phyloP scores from a whole-genome alignment of 2,329 filamentous ascomycete species.

The Neocucurbitaria cava region DNA sequence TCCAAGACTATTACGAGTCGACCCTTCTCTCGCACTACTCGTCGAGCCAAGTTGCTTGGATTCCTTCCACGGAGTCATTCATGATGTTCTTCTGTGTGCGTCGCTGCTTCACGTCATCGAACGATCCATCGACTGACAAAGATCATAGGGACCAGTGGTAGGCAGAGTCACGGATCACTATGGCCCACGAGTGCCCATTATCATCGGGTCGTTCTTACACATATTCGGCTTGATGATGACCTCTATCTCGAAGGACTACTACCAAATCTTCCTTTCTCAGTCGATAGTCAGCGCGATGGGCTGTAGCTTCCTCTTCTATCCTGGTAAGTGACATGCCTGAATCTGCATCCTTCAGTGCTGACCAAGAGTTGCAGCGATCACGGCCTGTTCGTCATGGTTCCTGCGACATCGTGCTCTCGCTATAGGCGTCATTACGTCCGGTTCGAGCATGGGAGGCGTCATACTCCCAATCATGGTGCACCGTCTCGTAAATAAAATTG shows the following conservation, averaged over 20 bases:
- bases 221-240: conserved; percentile 67
- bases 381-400: conserved; percentile 17
- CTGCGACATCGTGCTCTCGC: conserved; percentile 63
- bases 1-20: conserved; percentile 49
- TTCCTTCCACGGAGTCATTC: conserved; percentile 45
- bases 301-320: conserved; percentile 11
- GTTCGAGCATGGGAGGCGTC: conserved; percentile 51
- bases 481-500: conserved; percentile 50
- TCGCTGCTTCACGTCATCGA: neutral
- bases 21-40: conserved; percentile 40
- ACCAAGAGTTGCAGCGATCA: neutral
- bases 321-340: neutral
- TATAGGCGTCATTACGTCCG: conserved; percentile 53
- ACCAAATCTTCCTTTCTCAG: conserved; percentile 59
- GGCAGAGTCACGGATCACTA: conserved; percentile 20
- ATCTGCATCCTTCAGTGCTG: neutral
- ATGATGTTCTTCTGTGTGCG: conserved; percentile 57
- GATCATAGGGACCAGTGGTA: conserved; percentile 48
- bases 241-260: conserved; percentile 59
- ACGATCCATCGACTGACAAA: neutral
- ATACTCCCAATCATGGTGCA: conserved; percentile 7
- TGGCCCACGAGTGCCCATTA: conserved; percentile 53
- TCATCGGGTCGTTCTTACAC: conserved; percentile 47
- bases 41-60: conserved; percentile 47
- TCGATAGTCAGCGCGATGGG: conserved; percentile 58